Percentiles rank a stretch among this genome's conserved stretches.
Evolutionary conservation across 257 asterid species (phyloP).

Genomic region (Anisodus tanguticus): DNA sequence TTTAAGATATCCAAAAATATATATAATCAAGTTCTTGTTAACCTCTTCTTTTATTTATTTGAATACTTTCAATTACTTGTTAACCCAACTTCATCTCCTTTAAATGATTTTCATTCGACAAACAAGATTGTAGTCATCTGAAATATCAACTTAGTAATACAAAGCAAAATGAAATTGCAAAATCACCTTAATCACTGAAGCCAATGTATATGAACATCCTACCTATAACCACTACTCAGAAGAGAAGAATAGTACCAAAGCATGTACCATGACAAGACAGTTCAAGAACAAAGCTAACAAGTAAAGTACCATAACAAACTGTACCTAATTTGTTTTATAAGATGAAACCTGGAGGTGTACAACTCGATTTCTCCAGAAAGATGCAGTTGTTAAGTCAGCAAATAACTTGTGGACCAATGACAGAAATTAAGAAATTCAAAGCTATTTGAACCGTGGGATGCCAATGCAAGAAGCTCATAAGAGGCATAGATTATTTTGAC

Average conservation of each 20-base stretch:
- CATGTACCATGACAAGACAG: slow-evolving; percentile 9
- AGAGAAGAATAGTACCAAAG: not conserved
- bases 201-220: not conserved
- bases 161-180: not conserved
- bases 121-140: not conserved
- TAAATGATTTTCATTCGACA: slow-evolving; percentile 3
- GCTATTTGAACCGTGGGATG: slow-evolving; percentile 5
- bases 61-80: not conserved
- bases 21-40: not conserved
- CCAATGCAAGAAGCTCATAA: slow-evolving; percentile 13
- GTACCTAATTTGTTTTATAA: not conserved
- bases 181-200: not conserved
- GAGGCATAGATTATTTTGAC: not conserved
- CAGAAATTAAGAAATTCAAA: not conserved
- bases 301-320: not conserved
- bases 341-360: not conserved
- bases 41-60: not conserved
- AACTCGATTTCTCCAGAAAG: not conserved
- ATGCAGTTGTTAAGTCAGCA: not conserved
- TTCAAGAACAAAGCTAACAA: not conserved
- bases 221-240: not conserved
- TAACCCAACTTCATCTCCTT: not conserved
- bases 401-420: not conserved
- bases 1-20: not conserved
- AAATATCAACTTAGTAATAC: not conserved